Percentiles rank a stretch among this genome's conserved stretches.
These are phyloP conservation scores for Phallus indusiatus DNA, from an alignment of 768 basidiomycete species.

Conservation along the genomic window DNA sequence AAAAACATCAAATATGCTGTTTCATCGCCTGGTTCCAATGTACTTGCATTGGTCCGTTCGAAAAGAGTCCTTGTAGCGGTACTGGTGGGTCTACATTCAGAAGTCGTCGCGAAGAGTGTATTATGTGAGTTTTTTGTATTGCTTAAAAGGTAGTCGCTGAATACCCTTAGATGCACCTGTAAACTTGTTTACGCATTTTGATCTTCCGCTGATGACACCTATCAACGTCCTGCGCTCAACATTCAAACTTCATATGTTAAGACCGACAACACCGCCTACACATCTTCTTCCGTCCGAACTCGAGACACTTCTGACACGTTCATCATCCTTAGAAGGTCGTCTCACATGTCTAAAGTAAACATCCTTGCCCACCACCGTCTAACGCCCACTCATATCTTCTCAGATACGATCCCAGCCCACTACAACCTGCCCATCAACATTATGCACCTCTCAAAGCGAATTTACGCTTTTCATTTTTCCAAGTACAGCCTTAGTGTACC, in stretches of 20 bases:
- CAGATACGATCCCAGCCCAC: background rate
- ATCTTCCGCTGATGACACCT: background rate
- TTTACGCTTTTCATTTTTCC: background rate
- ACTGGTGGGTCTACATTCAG: no score
- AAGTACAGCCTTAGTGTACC: background rate
- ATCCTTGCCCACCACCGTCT: background rate
- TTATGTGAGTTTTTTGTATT: no score
- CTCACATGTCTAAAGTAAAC: background rate
- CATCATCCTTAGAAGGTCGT: background rate
- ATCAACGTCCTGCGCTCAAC: background rate
- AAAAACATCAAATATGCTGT: no score
- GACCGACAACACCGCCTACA: background rate
- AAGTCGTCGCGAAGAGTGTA: no score
- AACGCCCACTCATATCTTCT: background rate
- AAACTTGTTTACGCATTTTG: background rate
- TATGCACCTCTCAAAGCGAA: background rate
- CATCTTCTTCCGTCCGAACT: background rate
- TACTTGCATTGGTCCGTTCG: no score
- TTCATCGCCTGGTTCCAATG: no score
- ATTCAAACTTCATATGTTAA: background rate
- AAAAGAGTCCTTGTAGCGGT: no score
- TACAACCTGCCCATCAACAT: background rate
- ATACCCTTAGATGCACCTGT: background rate
- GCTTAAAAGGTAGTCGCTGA: no score
- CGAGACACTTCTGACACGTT: background rate